Percentiles rank a stretch among this genome's conserved stretches.
phyloP scores from a whole-genome alignment of 495 filamentous ascomycete species.

The Podospora didyma region DNA sequence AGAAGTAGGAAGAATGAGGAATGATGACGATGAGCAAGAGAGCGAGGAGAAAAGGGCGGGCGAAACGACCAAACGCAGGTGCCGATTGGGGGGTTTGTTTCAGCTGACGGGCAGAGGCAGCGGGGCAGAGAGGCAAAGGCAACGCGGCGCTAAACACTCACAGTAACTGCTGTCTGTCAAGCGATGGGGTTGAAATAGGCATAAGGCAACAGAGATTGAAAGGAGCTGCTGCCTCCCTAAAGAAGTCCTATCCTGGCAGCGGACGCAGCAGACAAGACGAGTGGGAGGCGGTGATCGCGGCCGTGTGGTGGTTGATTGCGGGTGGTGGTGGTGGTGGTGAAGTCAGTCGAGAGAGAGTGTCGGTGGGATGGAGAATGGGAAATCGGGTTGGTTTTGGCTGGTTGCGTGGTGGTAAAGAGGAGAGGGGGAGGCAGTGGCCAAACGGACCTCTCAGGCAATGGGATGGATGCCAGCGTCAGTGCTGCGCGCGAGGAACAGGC shows the following conservation, averaged over 20 bases:
- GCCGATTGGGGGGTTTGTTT: neutral
- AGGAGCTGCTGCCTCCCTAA: conserved; percentile 3
- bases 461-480: neutral
- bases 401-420: conserved; percentile 1
- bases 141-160: neutral
- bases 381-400: conserved; percentile 1
- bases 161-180: neutral
- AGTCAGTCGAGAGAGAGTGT: neutral
- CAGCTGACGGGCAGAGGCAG: neutral
- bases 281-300: neutral
- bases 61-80: neutral
- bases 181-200: neutral
- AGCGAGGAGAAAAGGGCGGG: neutral
- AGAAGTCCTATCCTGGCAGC: conserved; percentile 1
- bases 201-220: neutral
- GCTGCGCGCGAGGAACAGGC: conserved; percentile 3
- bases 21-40: neutral
- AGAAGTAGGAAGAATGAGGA: neutral
- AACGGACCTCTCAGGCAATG: conserved; percentile 2
- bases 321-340: neutral
- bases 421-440: conserved; percentile 9
- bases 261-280: conserved; percentile 1
- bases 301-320: neutral
- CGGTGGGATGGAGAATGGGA: conserved; percentile 5
- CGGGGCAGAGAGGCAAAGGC: neutral